Conservation (phyloP, 1,284 basidiomycete genomes). For the Hemileia vastatrix region DNA sequence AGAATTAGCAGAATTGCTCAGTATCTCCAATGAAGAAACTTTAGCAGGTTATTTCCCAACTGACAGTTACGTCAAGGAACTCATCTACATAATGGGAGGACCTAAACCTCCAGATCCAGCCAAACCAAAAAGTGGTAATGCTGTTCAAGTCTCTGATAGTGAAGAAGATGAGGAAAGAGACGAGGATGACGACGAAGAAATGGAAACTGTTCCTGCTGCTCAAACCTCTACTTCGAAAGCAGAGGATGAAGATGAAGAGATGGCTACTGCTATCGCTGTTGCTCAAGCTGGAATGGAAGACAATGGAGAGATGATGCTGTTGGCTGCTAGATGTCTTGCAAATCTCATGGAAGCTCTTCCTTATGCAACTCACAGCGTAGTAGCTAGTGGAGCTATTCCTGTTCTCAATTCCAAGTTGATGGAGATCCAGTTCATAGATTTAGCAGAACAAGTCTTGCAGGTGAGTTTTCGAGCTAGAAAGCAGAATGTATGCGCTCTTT, state of each 20-base stretch:
- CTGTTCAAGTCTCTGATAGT: background rate
- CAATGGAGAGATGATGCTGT: constrained; percentile 36
- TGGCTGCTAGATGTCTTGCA: constrained; percentile 44
- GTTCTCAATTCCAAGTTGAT: constrained; percentile 38
- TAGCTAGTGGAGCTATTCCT: constrained; percentile 36
- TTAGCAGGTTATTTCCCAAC: constrained; percentile 40
- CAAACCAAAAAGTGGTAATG: too few relatives aligned
- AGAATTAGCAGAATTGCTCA: constrained; percentile 40
- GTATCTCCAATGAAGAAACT: constrained; percentile 41
- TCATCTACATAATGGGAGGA: constrained; percentile 40
- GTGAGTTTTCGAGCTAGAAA: constrained; percentile 6
- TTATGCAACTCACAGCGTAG: constrained; percentile 38
- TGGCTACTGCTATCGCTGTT: constrained; percentile 29
- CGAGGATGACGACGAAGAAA: background rate
- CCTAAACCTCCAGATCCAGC: constrained; percentile 41
- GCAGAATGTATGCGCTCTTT: background rate
- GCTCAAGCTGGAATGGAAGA: constrained; percentile 31
- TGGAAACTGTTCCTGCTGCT: background rate
- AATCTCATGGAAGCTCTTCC: constrained; percentile 44
- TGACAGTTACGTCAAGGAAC: constrained; percentile 38
- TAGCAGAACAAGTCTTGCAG: constrained; percentile 43
- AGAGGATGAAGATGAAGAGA: constrained; percentile 30
- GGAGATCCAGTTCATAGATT: constrained; percentile 43
- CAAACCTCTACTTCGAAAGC: background rate
- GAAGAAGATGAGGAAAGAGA: background rate